phyloP scores from a whole-genome alignment of 331 rosid species.

The Pyracantha coccinea region DNA sequence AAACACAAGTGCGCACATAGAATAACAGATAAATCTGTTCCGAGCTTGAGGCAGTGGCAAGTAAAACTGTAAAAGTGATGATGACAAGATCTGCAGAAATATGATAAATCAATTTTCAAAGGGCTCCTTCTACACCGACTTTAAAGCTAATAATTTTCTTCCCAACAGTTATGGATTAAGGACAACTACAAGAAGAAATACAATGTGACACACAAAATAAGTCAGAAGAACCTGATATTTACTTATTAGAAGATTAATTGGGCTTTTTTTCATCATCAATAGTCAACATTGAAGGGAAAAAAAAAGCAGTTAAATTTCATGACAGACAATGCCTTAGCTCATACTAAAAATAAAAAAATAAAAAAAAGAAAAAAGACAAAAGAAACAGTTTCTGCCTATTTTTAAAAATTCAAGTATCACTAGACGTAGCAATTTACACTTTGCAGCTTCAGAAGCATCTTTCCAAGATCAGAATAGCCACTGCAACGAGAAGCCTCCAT shows the following conservation, averaged over 20 bases:
- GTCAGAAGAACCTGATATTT: neutral
- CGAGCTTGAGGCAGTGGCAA: neutral
- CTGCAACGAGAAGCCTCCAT: conserved; percentile 80
- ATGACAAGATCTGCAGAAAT: neutral
- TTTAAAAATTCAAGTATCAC: conserved; percentile 25
- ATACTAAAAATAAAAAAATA: conserved; percentile 2
- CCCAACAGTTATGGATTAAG: neutral
- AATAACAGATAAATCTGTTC: neutral
- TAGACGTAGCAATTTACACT: conserved; percentile 57
- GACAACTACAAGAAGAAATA: neutral
- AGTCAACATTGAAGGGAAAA: no score
- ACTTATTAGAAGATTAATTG: neutral
- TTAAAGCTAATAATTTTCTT: neutral
- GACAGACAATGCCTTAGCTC: neutral
- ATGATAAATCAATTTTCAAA: neutral
- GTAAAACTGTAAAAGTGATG: neutral
- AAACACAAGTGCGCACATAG: neutral
- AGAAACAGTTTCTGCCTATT: neutral
- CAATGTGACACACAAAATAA: no score
- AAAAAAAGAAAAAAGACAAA: neutral
- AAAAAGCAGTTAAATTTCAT: neutral
- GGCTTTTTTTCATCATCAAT: neutral
- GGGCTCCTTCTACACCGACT: neutral
- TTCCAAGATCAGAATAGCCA: conserved; percentile 83
- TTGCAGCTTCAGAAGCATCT: conserved; percentile 81